These are phyloP conservation scores for Harringtonia lauricola DNA, from an alignment of 2,329 filamentous ascomycete genomes.

Conservation along the genomic window DNA sequence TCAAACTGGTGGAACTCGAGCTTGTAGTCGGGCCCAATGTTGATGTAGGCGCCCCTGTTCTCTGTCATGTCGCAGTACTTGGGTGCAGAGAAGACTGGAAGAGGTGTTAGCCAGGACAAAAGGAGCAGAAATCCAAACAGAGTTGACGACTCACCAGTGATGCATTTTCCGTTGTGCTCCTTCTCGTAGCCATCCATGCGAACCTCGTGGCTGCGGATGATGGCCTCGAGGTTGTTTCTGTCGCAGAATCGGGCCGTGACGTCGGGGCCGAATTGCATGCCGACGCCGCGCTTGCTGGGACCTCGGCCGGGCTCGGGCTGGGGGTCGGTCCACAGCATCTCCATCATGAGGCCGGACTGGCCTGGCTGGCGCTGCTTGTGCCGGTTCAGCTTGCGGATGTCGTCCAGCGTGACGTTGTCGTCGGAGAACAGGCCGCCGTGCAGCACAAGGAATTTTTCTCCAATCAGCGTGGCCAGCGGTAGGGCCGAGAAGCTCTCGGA, in stretches of 20 bases:
- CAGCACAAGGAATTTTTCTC: slow-evolving; percentile 80
- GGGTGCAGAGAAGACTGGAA: slow-evolving; percentile 82
- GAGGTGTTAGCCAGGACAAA: slow-evolving; percentile 3
- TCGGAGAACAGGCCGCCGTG: slow-evolving; percentile 95
- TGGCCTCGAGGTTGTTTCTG: slow-evolving; percentile 83
- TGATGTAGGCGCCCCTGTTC: slow-evolving; percentile 98
- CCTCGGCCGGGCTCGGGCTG: slow-evolving; percentile 77
- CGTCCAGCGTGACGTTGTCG: slow-evolving; percentile 82
- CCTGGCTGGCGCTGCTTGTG: slow-evolving; percentile 45
- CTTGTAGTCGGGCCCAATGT: slow-evolving; percentile 85
- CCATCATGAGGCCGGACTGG: slow-evolving; percentile 96
- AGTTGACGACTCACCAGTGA: slow-evolving; percentile 54
- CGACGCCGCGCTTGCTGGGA: slow-evolving; percentile 92
- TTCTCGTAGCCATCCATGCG: slow-evolving; percentile 99
- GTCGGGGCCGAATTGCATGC: slow-evolving; percentile 92
- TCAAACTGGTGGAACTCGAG: slow-evolving; percentile 89
- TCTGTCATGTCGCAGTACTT: slow-evolving; percentile 97
- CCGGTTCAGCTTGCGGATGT: slow-evolving; percentile 54
- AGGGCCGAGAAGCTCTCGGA: slow-evolving; percentile 95
- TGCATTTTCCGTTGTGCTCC: slow-evolving; percentile 90
- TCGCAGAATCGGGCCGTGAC: slow-evolving; percentile 96
- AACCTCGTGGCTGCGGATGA: slow-evolving; percentile 96
- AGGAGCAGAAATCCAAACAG: not conserved
- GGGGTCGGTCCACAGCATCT: slow-evolving; percentile 99
- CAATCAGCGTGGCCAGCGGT: slow-evolving; percentile 83